These are phyloP conservation scores for Xylariaceae sp. DNA, from an alignment of 2,329 filamentous ascomycete species.

Conservation along the genomic window DNA sequence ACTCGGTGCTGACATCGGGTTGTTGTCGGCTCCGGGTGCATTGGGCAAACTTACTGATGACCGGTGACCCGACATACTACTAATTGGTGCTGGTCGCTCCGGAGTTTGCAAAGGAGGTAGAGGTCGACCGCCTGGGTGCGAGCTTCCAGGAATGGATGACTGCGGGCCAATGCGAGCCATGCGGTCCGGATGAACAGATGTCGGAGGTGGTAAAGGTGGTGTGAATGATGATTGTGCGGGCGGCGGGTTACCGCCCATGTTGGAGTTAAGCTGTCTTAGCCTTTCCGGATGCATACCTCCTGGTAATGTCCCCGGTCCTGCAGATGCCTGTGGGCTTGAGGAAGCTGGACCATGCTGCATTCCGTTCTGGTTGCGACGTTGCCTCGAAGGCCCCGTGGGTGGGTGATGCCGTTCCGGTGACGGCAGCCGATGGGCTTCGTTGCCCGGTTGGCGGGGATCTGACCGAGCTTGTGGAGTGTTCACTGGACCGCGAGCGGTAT, in stretches of 20 bases:
- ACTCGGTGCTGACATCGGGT: conserved; percentile 30
- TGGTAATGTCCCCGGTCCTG: conserved; percentile 20
- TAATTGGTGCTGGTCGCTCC: conserved; percentile 27
- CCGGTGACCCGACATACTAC: conserved; percentile 26
- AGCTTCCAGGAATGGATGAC: conserved; percentile 22
- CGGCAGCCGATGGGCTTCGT: conserved; percentile 39
- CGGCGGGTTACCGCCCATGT: conserved; percentile 15
- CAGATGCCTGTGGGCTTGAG: conserved; percentile 26
- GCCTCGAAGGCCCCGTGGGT: conserved; percentile 48
- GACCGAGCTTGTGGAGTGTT: conserved; percentile 37
- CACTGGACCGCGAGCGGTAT: conserved; percentile 35
- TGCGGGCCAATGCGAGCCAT: conserved; percentile 35
- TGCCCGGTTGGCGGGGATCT: conserved; percentile 39
- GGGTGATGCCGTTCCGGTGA: conserved; percentile 47
- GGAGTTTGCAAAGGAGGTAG: conserved; percentile 32
- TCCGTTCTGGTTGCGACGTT: conserved; percentile 38
- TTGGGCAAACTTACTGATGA: conserved; percentile 21
- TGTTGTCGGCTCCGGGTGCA: conserved; percentile 26
- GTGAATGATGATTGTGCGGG: conserved; percentile 25
- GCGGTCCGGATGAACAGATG: conserved; percentile 39
- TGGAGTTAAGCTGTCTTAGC: conserved; percentile 27
- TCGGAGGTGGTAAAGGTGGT: conserved; percentile 22
- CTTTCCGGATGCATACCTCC: conserved; percentile 31
- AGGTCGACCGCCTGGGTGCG: conserved; percentile 26
- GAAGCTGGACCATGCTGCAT: conserved; percentile 23